A percentile compares a stretch with the other conserved stretches of the same genome.
These are phyloP conservation scores for Pichia sp. DNA, from an alignment of 1,139 yeast species.

Conservation along the genomic window DNA sequence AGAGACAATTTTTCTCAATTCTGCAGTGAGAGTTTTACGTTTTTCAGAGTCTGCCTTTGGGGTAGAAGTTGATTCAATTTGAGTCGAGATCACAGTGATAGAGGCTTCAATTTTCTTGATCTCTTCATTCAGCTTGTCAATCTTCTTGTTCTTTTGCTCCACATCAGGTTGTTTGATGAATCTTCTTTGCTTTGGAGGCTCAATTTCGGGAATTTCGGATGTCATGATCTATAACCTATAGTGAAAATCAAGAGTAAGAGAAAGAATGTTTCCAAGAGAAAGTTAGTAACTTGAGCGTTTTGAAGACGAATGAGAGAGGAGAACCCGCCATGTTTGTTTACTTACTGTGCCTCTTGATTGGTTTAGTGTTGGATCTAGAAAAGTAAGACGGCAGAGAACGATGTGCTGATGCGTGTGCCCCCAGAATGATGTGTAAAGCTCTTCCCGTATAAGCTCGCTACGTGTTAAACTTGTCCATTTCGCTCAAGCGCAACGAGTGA, in stretches of 20 bases:
- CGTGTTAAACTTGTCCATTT: conserved; percentile 1
- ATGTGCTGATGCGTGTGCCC: neutral
- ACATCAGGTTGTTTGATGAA: conserved; percentile 77
- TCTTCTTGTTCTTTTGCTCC: conserved; percentile 53
- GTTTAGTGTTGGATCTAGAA: neutral
- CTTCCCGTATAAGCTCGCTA: neutral
- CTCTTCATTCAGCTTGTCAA: conserved; percentile 60
- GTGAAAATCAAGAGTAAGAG: neutral
- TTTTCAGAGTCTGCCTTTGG: conserved; percentile 46
- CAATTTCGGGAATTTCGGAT: conserved; percentile 22
- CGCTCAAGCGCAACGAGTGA: conserved; percentile 1
- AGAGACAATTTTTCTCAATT: conserved; percentile 62
- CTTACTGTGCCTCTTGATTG: neutral
- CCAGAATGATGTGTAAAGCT: neutral
- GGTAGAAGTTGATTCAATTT: conserved; percentile 43
- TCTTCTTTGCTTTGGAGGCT: conserved; percentile 37
- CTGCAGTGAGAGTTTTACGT: conserved; percentile 61
- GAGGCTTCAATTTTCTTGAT: conserved; percentile 64
- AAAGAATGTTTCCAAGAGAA: too few relatives aligned
- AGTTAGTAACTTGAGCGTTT: neutral
- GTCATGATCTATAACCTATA: conserved; percentile 7
- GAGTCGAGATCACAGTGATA: conserved; percentile 40
- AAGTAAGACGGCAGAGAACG: neutral
- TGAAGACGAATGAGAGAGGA: neutral
- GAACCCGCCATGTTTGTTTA: neutral